phyloP scores from a whole-genome alignment of 2,329 filamentous ascomycete genomes.

The Clarireedia monteithiana region DNA sequence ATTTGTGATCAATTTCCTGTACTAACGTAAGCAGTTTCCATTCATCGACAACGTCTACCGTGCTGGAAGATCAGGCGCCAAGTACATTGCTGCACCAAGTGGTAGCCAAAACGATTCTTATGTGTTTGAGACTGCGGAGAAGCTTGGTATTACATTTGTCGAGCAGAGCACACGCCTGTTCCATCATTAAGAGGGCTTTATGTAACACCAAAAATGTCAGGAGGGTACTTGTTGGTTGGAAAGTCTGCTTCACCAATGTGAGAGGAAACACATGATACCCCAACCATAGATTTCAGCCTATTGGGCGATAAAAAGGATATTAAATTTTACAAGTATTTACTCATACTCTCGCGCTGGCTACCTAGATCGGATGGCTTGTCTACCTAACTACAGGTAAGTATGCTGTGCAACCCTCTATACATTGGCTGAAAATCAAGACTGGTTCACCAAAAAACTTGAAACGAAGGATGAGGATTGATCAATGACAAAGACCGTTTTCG shows the following conservation, averaged over 20 bases:
- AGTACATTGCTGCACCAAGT: conserved; percentile 89
- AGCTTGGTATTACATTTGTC: conserved; percentile 86
- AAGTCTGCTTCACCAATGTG: conserved; percentile 1
- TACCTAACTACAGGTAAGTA: no score
- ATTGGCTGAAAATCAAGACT: no score
- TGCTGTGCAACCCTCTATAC: no score
- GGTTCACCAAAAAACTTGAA: no score
- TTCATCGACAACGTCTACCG: conserved; percentile 98
- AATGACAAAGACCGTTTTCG: no score
- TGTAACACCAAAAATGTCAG: not conserved
- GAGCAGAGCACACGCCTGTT: conserved; percentile 92
- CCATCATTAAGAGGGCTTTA: conserved; percentile 62
- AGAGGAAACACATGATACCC: conserved; percentile 12
- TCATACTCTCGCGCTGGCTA: no score
- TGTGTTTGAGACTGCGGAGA: conserved; percentile 84
- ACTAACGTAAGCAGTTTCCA: conserved; percentile 61
- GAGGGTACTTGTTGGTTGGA: conserved; percentile 14
- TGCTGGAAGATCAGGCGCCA: conserved; percentile 77
- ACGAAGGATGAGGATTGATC: no score
- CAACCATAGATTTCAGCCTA: not conserved
- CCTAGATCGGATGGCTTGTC: no score
- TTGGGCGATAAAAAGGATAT: not conserved
- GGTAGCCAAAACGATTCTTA: conserved; percentile 80
- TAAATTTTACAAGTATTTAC: not conserved
- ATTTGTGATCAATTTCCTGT: conserved; percentile 1